A percentile compares a stretch with the other conserved stretches of the same genome.
Conservation (phyloP, 306 rosid genomes). For the Rubus parviflorus region DNA sequence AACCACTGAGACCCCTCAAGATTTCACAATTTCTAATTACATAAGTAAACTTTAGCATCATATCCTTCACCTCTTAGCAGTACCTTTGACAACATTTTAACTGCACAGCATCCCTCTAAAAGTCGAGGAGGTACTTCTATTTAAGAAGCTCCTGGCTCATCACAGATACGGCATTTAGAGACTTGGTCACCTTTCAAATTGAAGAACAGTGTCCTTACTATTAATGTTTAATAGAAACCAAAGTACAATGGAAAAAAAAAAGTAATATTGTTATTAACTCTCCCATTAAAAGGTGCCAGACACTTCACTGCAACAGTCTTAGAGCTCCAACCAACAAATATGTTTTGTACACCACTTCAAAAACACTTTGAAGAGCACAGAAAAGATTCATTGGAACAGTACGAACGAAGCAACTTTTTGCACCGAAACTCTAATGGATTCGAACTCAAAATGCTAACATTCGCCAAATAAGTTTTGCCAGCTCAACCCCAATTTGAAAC, state of each 20-base stretch:
- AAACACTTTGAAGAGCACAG: not conserved
- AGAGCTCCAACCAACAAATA: slow-evolving; percentile 6
- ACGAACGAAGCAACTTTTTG: not conserved
- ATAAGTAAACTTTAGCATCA: not conserved
- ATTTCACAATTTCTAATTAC: not conserved
- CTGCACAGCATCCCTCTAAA: not conserved
- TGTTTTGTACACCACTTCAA: no score
- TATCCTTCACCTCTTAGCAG: not conserved
- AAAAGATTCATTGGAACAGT: not conserved
- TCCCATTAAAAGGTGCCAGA: not conserved
- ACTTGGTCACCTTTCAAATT: not conserved
- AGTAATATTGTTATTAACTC: not conserved
- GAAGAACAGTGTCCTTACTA: not conserved
- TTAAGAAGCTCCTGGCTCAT: not conserved
- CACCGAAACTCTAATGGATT: slow-evolving; percentile 14
- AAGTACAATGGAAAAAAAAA: not conserved
- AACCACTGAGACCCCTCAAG: not conserved
- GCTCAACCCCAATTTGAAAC: slow-evolving; percentile 18
- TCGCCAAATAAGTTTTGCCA: slow-evolving; percentile 9
- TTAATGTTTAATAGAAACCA: not conserved
- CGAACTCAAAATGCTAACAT: slow-evolving; percentile 13
- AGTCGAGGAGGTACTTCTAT: not conserved
- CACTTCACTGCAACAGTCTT: not conserved
- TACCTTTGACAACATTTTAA: not conserved
- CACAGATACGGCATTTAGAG: not conserved